Percentiles rank a stretch among this genome's conserved stretches.
Conservation (phyloP, 805 yeast genomes). For the Suhomyces sp. region DNA sequence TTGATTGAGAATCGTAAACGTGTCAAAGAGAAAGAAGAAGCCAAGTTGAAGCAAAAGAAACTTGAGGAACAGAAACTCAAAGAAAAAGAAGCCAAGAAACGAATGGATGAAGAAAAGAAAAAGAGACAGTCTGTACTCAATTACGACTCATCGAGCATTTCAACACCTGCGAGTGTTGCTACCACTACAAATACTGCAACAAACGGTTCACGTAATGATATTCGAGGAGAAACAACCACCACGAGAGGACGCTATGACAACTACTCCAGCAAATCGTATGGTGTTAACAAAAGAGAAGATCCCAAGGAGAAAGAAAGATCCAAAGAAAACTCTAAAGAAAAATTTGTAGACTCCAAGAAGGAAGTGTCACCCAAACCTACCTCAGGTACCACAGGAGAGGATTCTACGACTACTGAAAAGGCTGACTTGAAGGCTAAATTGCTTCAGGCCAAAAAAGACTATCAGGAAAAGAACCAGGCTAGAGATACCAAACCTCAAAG, state of each 20-base stretch:
- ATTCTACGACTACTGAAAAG: conserved; percentile 1
- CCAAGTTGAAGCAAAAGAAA: conserved; percentile 13
- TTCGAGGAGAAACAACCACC: conserved; percentile 8
- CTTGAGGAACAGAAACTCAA: conserved; percentile 12
- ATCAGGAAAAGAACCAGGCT: conserved; percentile 6
- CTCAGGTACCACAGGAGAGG: background rate
- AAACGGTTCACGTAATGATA: conserved; percentile 7
- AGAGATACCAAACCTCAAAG: conserved; percentile 7
- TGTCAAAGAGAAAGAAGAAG: conserved; percentile 13
- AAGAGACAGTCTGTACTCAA: conserved; percentile 9
- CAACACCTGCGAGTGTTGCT: background rate
- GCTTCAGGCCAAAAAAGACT: conserved; percentile 23
- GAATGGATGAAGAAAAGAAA: conserved; percentile 9
- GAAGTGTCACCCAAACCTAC: background rate
- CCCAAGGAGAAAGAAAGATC: background rate
- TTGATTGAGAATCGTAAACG: conserved; percentile 19
- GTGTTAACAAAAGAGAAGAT: conserved; percentile 2
- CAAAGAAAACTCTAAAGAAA: too few relatives aligned
- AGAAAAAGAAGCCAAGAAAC: conserved; percentile 1
- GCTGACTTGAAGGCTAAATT: conserved; percentile 20
- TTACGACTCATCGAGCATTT: conserved; percentile 7
- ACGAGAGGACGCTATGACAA: conserved; percentile 29
- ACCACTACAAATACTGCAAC: background rate
- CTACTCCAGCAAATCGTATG: conserved; percentile 20
- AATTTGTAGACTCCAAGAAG: conserved; percentile 1